Percentiles rank a stretch among this genome's conserved stretches.
Conservation (phyloP, 2,329 filamentous ascomycete species). For the Scortechinia acanthostroma region DNA sequence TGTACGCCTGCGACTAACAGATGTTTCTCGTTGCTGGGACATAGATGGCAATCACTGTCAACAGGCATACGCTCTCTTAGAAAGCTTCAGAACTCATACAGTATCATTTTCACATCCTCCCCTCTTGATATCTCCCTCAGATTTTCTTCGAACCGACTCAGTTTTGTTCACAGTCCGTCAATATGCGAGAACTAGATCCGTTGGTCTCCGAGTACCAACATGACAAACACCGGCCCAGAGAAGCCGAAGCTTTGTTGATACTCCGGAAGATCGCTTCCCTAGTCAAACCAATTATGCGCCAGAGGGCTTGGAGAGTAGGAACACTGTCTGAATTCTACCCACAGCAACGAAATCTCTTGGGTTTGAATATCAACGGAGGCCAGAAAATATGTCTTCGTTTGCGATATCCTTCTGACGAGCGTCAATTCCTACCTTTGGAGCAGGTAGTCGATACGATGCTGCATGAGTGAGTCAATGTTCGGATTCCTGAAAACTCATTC, state of each 20-base stretch:
- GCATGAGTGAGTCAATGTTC: slow-evolving; percentile 59
- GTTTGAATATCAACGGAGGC: slow-evolving; percentile 54
- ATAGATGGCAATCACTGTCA: no score
- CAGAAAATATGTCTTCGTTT: slow-evolving; percentile 57
- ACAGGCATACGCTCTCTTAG: no score
- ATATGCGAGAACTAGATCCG: slow-evolving; percentile 32
- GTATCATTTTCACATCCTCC: no score
- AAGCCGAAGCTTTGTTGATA: slow-evolving; percentile 35
- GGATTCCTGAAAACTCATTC: no score
- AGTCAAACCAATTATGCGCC: slow-evolving; percentile 64
- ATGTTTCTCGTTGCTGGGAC: no score
- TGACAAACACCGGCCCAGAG: slow-evolving; percentile 31
- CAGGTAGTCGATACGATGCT: slow-evolving; percentile 59
- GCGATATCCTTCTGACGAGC: slow-evolving; percentile 49
- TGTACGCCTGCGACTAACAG: no score
- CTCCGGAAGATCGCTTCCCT: slow-evolving; percentile 55
- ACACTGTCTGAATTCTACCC: slow-evolving; percentile 56
- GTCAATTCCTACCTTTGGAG: slow-evolving; percentile 54
- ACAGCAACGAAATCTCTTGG: slow-evolving; percentile 42
- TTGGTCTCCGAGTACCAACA: slow-evolving; percentile 34
- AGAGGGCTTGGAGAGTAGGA: slow-evolving; percentile 52
- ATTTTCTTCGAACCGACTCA: no score
- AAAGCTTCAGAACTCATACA: no score
- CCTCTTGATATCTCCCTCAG: no score
- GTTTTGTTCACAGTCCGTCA: slow-evolving; percentile 5